Percentiles rank a stretch among this genome's conserved stretches.
Conservation (phyloP, 2,329 filamentous ascomycete species). For the Neocucurbitaria cava region DNA sequence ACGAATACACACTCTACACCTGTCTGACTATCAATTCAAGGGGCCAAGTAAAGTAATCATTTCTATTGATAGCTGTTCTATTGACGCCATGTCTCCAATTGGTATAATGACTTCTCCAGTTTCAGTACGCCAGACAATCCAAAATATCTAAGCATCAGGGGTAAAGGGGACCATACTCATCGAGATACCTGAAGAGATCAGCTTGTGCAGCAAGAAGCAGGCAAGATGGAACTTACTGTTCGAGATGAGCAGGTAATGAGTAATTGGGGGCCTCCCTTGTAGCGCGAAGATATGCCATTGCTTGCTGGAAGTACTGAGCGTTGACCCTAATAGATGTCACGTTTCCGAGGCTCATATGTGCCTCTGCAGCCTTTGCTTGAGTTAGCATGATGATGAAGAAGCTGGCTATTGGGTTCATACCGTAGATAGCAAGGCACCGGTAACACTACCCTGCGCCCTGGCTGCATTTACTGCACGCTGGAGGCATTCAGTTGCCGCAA, state of each 20-base stretch:
- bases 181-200: conserved; percentile 48
- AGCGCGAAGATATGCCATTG: conserved; percentile 54
- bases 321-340: conserved; percentile 55
- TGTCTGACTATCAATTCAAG: too few species aligned
- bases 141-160: conserved; percentile 2
- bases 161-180: conserved; percentile 51
- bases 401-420: conserved; percentile 41
- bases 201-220: neutral
- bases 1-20: neutral
- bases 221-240: conserved; percentile 48
- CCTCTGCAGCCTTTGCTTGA: conserved; percentile 53
- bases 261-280: conserved; percentile 54
- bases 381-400: conserved; percentile 8
- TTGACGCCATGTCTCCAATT: neutral
- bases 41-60: neutral
- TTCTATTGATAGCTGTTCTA: neutral
- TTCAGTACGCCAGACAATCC: neutral
- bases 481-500: conserved; percentile 61
- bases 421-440: conserved; percentile 54
- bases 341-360: conserved; percentile 61
- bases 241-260: conserved; percentile 53
- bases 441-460: conserved; percentile 45
- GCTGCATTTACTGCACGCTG: conserved; percentile 55
- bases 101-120: neutral
- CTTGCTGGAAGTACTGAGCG: conserved; percentile 55